Evolutionary conservation across 352 stramenopile genomes (phyloP).

Genomic region (Globisporangium alternatum): DNA sequence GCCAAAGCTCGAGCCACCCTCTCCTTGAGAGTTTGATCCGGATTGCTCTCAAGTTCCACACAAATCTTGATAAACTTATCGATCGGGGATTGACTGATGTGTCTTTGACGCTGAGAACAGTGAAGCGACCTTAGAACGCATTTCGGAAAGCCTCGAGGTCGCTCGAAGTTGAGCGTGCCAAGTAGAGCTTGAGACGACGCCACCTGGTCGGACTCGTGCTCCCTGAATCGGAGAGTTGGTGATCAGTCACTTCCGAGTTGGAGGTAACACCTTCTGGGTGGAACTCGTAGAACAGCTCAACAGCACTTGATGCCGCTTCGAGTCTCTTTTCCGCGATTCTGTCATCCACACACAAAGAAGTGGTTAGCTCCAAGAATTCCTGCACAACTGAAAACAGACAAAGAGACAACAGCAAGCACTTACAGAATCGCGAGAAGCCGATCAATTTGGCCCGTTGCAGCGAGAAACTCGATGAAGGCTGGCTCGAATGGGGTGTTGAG

Average conservation of each 20-base stretch:
- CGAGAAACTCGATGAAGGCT: constrained; percentile 47
- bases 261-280: constrained; percentile 13
- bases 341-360: constrained; percentile 2
- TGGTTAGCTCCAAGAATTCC: not conserved
- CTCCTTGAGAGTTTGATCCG: no score
- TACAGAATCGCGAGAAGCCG: constrained; percentile 20
- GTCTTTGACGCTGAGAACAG: not conserved
- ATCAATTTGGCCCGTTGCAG: constrained; percentile 29
- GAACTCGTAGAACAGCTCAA: constrained; percentile 44
- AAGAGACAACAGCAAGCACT: constrained; percentile 8
- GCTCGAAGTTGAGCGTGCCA: constrained; percentile 2
- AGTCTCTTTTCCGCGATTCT: constrained; percentile 44
- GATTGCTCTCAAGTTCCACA: no score
- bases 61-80: no score
- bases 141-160: constrained; percentile 8
- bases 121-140: not conserved
- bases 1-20: not conserved
- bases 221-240: not conserved
- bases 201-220: not conserved
- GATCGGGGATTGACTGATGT: not conserved
- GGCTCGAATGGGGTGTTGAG: constrained; percentile 38
- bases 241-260: not conserved
- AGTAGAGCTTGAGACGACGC: constrained; percentile 1
- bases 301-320: constrained; percentile 26
- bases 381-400: not conserved